Conservation (phyloP, 495 filamentous ascomycete genomes). For the Lasiosphaeria hispida region DNA sequence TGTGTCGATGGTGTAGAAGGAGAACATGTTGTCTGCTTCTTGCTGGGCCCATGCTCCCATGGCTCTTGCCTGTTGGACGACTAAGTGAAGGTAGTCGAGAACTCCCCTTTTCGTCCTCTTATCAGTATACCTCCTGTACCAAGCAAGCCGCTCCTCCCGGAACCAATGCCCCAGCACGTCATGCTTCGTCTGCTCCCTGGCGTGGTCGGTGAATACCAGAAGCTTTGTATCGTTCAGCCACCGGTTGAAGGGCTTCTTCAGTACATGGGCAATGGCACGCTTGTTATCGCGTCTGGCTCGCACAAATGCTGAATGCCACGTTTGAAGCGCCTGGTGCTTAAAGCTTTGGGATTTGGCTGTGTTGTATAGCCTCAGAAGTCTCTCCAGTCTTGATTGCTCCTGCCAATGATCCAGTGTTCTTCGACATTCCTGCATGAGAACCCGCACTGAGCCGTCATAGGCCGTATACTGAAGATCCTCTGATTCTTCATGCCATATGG, state of each 20-base stretch:
- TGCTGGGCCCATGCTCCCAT: conserved; percentile 6
- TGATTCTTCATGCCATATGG: conserved; percentile 32
- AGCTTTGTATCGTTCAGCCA: conserved; percentile 30
- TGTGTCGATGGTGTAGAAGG: conserved; percentile 22
- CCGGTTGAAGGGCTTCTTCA: conserved; percentile 16
- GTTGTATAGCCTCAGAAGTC: conserved; percentile 20
- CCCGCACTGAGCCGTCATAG: conserved; percentile 17
- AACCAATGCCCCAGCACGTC: conserved; percentile 23
- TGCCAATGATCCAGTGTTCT: conserved; percentile 24
- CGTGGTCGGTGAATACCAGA: conserved; percentile 11
- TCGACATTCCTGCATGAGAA: conserved; percentile 13
- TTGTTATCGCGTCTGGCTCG: not conserved
- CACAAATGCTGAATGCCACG: conserved; percentile 13
- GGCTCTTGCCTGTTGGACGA: conserved; percentile 1
- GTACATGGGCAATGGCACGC: conserved; percentile 20
- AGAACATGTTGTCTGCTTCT: conserved; percentile 19
- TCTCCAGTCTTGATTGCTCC: conserved; percentile 24
- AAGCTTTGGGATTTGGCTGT: conserved; percentile 9
- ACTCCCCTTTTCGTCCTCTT: conserved; percentile 12
- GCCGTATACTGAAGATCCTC: conserved; percentile 21
- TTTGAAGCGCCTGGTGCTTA: conserved; percentile 11
- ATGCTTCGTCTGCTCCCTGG: conserved; percentile 17
- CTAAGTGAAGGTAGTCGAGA: conserved; percentile 7
- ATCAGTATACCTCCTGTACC: conserved; percentile 21
- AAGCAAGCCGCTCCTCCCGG: conserved; percentile 24